Evolutionary conservation across 371 early-diverging fungal species (phyloP).

Genomic region (Vairimorpha apis): DNA sequence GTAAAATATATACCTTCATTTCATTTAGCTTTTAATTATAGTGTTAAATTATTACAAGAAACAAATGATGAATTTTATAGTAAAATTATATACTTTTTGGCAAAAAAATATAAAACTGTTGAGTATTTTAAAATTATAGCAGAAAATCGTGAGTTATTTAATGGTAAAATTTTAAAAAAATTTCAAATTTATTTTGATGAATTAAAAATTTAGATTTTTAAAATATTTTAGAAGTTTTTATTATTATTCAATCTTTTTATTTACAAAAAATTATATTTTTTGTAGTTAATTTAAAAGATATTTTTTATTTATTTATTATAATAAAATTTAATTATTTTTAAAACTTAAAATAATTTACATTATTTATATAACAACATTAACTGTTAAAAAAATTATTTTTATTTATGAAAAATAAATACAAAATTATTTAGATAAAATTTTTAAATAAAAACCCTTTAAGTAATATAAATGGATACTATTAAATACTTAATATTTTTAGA

Average conservation of each 20-base stretch:
- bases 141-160: background rate
- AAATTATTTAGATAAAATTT: background rate
- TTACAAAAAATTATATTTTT: background rate
- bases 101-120: slow-evolving; percentile 19
- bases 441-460: background rate
- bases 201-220: background rate
- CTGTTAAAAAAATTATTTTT: too few relatives aligned
- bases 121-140: slow-evolving; percentile 4
- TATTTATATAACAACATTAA: too few relatives aligned
- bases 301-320: background rate
- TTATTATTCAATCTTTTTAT: background rate
- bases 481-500: background rate
- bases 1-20: slow-evolving; percentile 26
- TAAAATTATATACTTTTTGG: background rate
- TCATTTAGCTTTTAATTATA: slow-evolving; percentile 18
- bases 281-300: background rate
- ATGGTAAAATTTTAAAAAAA: background rate
- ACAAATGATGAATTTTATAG: slow-evolving; percentile 16
- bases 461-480: background rate
- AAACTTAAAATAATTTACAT: too few relatives aligned
- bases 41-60: slow-evolving; percentile 7
- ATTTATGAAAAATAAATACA: background rate
- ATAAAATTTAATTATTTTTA: background rate
- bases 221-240: background rate
- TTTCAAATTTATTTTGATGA: background rate